These are phyloP conservation scores for Sarcomyxa edulis DNA, from an alignment of 768 basidiomycete genomes.

Conservation along the genomic window DNA sequence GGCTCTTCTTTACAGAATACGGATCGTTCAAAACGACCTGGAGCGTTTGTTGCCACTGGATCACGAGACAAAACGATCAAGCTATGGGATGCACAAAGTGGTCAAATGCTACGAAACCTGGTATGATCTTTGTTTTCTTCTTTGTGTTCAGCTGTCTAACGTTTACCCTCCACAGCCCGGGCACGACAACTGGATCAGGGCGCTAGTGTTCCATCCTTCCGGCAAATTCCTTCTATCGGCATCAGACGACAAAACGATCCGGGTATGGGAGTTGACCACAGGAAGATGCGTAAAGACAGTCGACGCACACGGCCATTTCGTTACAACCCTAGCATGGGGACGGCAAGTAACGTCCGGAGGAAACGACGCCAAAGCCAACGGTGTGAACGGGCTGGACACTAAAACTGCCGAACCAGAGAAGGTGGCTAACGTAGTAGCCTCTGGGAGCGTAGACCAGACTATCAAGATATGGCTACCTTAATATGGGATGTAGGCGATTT, in stretches of 20 bases:
- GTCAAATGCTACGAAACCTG: constrained; percentile 75
- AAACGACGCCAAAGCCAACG: constrained; percentile 29
- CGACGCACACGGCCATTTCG: constrained; percentile 84
- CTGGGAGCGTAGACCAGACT: constrained; percentile 64
- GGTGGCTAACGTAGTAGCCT: constrained; percentile 63
- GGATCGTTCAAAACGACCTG: constrained; percentile 45
- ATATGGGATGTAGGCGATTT: constrained; percentile 11
- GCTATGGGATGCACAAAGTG: constrained; percentile 83
- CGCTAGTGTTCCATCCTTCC: constrained; percentile 82
- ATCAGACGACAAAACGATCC: constrained; percentile 88
- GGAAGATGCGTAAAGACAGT: constrained; percentile 85
- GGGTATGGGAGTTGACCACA: constrained; percentile 84
- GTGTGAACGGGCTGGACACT: constrained; percentile 14
- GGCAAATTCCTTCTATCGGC: constrained; percentile 90
- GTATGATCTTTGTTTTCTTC: constrained; percentile 32
- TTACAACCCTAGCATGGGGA: constrained; percentile 80
- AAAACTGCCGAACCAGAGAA: constrained; percentile 43
- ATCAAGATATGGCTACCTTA: constrained; percentile 63
- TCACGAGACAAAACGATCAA: constrained; percentile 90
- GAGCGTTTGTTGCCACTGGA: constrained; percentile 69
- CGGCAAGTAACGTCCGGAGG: constrained; percentile 42
- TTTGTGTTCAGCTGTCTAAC: constrained; percentile 7
- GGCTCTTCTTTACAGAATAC: constrained; percentile 37
- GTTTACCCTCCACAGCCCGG: constrained; percentile 41
- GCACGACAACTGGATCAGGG: constrained; percentile 90